Base-by-base conservation (phyloP, 306 rosid species). In the Vigna reflexopilosa region DNA sequence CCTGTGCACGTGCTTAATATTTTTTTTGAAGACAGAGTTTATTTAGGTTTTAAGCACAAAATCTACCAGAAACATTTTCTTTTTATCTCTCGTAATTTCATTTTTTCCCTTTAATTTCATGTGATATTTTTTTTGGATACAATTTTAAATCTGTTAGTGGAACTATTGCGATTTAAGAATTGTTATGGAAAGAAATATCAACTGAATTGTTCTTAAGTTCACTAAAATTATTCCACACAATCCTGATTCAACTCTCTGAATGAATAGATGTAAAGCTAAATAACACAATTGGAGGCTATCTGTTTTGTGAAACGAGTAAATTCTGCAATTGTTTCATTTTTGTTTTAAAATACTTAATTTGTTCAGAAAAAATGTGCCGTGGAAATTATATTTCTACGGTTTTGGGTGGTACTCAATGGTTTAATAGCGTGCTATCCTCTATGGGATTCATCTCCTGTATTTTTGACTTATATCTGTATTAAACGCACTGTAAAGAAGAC, bases 341-440 rank as follows among this genome's bases (percentile, higher is more conserved):
- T 14, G 9, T 47, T 20, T 42, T 4, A 3, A 58, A 58, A 26
- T 19, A 12, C 22, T 5, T 66, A 20, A 20, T 34, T 26, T 63
- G 17, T 62, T 54, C 63, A 63, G 28, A 15, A 44, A 77, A 73
- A 34, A 6, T 16, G 47, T 62, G 38, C 17, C 45, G 13, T 63
- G 36, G 30, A 80, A 63, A 61, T 50, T 59, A 5, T 79, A 24
- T 70, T 79, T 48, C 9, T 59, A 19, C 57, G 30, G 34, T 58
- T 30, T 50, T 19, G 38, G 59, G 45, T 69, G 59, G 48, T 45
- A 58, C 50, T 68, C 76, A 30, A 77, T 30, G 59, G 45, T 68
- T 4, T 7, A 32, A 47, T 70, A 30, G 9, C 73, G 40, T 50
- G 67, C 38, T 9, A 26, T 17, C 55, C 34, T 47, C 24, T 32